Conservation (phyloP, 164 flowering plant species). For the Cinnamomum chago region DNA sequence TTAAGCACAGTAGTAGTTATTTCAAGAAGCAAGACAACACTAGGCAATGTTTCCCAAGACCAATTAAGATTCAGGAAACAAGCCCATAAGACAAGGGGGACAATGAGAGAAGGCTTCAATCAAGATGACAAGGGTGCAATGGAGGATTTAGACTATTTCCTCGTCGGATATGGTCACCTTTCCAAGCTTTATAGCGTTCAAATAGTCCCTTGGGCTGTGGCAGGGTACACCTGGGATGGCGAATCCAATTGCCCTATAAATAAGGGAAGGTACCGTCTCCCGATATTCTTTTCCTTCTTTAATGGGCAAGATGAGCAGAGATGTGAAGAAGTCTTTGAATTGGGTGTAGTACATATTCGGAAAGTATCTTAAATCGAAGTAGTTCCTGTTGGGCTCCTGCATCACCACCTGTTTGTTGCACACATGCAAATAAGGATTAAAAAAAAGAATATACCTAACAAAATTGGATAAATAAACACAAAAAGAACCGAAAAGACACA, state of each 20-base stretch:
- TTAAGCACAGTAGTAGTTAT: no score
- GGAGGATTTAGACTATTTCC: not conserved
- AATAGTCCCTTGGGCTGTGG: slow-evolving; percentile 23
- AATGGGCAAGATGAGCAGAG: not conserved
- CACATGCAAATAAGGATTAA: no score
- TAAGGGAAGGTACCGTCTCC: slow-evolving; percentile 6
- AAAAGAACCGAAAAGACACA: not conserved
- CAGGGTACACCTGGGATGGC: slow-evolving; percentile 16
- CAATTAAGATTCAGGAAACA: no score
- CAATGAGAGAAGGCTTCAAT: not conserved
- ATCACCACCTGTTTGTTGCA: slow-evolving; percentile 23
- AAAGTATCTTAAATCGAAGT: slow-evolving; percentile 22
- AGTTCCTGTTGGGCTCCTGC: slow-evolving; percentile 59
- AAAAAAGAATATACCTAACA: not conserved
- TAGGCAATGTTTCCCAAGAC: no score
- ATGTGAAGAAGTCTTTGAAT: slow-evolving; percentile 13
- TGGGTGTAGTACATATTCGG: slow-evolving; percentile 26
- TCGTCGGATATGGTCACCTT: not conserved
- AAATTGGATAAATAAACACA: no score
- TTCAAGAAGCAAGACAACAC: no score
- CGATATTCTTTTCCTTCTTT: slow-evolving; percentile 16
- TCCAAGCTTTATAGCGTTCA: slow-evolving; percentile 15
- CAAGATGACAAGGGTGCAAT: no score
- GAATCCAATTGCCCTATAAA: slow-evolving; percentile 5
- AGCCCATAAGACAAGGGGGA: no score